Percentiles rank a stretch among this genome's conserved stretches.
phyloP scores from a whole-genome alignment of 2,329 filamentous ascomycete species.

The Aureobasidium sp. region DNA sequence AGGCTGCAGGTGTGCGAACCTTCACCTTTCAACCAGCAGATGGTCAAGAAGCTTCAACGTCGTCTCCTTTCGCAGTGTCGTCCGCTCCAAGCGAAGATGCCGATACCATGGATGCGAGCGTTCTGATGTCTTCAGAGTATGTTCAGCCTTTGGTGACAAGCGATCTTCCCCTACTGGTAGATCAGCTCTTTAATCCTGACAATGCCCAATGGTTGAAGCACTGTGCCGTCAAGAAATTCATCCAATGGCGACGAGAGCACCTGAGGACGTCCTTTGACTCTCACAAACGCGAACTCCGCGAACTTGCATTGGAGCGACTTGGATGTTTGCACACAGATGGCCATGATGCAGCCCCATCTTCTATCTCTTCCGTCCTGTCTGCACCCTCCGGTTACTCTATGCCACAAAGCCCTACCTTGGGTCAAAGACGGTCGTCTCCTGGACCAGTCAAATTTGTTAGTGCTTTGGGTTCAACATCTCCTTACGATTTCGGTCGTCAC shows the following conservation, averaged over 20 bases:
- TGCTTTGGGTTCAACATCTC: not conserved
- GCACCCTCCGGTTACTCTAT: constrained; percentile 20
- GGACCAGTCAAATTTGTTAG: not conserved
- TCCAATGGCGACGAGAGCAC: constrained; percentile 55
- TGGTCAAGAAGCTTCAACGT: constrained; percentile 28
- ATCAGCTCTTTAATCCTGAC: constrained; percentile 67
- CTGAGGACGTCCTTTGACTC: constrained; percentile 23
- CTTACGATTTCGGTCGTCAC: not conserved
- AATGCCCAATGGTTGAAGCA: constrained; percentile 77
- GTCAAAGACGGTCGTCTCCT: constrained; percentile 2
- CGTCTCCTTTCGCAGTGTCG: constrained; percentile 64
- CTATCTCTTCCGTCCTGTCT: constrained; percentile 21
- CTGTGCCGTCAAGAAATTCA: constrained; percentile 71
- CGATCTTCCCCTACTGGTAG: constrained; percentile 64
- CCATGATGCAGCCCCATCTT: constrained; percentile 9
- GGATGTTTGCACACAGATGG: constrained; percentile 1
- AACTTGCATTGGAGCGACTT: constrained; percentile 26
- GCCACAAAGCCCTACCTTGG: constrained; percentile 6
- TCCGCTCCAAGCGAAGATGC: constrained; percentile 63
- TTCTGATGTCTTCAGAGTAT: constrained; percentile 90
- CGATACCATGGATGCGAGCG: constrained; percentile 84
- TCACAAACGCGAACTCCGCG: constrained; percentile 22
- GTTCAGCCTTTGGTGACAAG: constrained; percentile 70
- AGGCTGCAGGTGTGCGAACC: constrained; percentile 50
- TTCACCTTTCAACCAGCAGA: constrained; percentile 53